Base-by-base conservation (phyloP, 192 early-diverging fungal genomes). In the Gaertneriomyces sp. region DNA sequence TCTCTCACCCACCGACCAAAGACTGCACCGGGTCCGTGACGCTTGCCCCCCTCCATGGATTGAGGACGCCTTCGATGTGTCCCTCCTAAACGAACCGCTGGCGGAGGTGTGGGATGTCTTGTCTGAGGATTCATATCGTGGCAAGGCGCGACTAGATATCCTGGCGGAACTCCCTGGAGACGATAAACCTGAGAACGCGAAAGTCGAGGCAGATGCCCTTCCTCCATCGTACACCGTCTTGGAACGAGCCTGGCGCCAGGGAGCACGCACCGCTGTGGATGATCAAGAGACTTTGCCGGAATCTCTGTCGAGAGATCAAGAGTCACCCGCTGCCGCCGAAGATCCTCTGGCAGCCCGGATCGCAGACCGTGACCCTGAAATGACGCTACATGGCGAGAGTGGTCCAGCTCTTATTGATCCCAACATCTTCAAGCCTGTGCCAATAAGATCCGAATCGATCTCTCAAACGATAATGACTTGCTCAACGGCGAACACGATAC, bases 91-190 rank as follows among this genome's bases (percentile, higher is more conserved):
- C 47, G 47, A 49, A n/a, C 47, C 47, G 12, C 47, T 49, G 47
- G 47, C 47, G 12, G 47, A 49, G 47, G 16, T 49, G 12, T 49
- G 47, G 47, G 47, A 49, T 49, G 47, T 49, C 12, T 49, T 49
- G 47, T 49, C 47, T 17, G 47, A 49, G 16, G 47, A 49, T n/a
- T n/a, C 12, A 49, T 12, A 12, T 17, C 47, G 2, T 1, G 47
- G 47, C 47, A 49, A 49, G 16, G 47, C 47, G 47, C 47, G 47
- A 12, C 47, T 49, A 49, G 47, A 49, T 49, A 49, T 49, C 47
- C 47, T 49, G 47, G 47, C 2, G 12, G 47, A 49, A 12, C 47
- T 49, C 12, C 47, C 47, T 17, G 16, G 16, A 17, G 47, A 49
- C 47, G 16, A 0, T 2, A 2, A 12, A 33, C 25, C 25, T 2